Evolutionary conservation across 1,284 basidiomycete genomes (phyloP).

Genomic region (Crucibulum parvulum): DNA sequence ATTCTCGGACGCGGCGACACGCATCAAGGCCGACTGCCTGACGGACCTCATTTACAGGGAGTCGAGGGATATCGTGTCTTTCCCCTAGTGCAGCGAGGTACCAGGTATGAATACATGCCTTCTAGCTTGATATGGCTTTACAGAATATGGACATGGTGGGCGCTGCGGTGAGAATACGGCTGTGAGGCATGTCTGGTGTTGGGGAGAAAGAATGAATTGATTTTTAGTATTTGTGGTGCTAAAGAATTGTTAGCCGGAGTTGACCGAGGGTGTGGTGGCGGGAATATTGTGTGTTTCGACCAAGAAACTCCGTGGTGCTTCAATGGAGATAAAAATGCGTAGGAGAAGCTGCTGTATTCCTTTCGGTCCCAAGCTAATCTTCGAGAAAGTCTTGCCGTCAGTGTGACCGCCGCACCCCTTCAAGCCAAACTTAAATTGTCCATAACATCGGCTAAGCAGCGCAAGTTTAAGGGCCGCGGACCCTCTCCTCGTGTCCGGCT

Average conservation of each 20-base stretch:
- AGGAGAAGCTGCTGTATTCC: conserved; percentile 38
- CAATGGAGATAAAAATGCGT: conserved; percentile 42
- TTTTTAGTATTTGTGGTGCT: conserved; percentile 6
- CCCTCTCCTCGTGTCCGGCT: conserved; percentile 67
- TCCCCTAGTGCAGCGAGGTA: conserved; percentile 1
- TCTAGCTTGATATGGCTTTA: conserved; percentile 35
- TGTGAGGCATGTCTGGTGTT: conserved; percentile 27
- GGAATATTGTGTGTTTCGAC: conserved; percentile 20
- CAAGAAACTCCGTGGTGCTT: conserved; percentile 19
- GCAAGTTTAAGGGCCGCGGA: conserved; percentile 55
- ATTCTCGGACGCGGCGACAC: conserved; percentile 26
- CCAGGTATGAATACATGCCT: conserved; percentile 21
- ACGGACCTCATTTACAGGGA: conserved; percentile 31
- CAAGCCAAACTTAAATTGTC: conserved; percentile 54
- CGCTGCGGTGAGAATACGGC: conserved; percentile 26
- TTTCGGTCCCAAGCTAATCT: conserved; percentile 39
- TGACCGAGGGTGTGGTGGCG: conserved; percentile 24
- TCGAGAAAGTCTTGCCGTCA: conserved; percentile 48
- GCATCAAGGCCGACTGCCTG: not conserved
- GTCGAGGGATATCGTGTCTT: conserved; percentile 8
- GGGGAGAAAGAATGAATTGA: conserved; percentile 21
- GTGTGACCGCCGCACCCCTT: conserved; percentile 49
- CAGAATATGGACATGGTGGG: conserved; percentile 22
- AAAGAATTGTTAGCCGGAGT: conserved; percentile 26
- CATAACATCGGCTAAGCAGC: conserved; percentile 53